These are phyloP conservation scores for Jasminum sambac DNA, from an alignment of 257 asterid genomes.

Conservation along the genomic window DNA sequence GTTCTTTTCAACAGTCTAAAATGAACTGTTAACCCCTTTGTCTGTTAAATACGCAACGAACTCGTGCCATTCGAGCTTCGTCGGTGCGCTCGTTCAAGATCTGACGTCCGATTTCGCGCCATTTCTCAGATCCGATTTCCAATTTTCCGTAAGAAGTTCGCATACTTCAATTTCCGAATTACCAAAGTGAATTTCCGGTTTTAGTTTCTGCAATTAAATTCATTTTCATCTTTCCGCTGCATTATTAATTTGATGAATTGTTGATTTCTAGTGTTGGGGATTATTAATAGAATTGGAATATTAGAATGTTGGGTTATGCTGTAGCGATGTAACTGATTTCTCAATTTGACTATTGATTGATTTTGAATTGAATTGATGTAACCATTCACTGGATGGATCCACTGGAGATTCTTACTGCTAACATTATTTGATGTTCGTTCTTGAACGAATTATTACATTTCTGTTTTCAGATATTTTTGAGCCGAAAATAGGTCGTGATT, in stretches of 20 bases:
- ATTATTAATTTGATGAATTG: conserved; percentile 1
- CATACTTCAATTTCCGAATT: conserved; percentile 10
- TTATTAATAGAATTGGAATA: background rate
- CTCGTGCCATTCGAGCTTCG: conserved; percentile 26
- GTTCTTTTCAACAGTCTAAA: no score
- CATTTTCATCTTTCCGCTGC: background rate
- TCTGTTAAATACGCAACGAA: conserved; percentile 29
- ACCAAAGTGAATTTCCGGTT: conserved; percentile 13
- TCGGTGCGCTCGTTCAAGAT: conserved; percentile 30
- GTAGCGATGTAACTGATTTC: background rate
- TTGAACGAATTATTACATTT: background rate
- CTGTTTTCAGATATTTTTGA: background rate
- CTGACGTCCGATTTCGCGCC: conserved; percentile 45
- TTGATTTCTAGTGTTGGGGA: conserved; percentile 6
- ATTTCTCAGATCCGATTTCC: conserved; percentile 37
- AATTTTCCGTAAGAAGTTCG: conserved; percentile 26
- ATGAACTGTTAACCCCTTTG: conserved; percentile 19
- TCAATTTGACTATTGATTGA: background rate
- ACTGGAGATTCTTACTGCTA: background rate
- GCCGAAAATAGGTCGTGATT: background rate
- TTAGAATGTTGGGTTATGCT: conserved; percentile 13
- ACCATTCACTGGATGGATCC: background rate
- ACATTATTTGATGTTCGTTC: background rate
- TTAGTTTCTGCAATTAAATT: conserved; percentile 5
- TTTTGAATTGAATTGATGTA: conserved; percentile 5